These are phyloP conservation scores for Trametes cinnabarina DNA, from an alignment of 768 basidiomycete species.

Conservation along the genomic window DNA sequence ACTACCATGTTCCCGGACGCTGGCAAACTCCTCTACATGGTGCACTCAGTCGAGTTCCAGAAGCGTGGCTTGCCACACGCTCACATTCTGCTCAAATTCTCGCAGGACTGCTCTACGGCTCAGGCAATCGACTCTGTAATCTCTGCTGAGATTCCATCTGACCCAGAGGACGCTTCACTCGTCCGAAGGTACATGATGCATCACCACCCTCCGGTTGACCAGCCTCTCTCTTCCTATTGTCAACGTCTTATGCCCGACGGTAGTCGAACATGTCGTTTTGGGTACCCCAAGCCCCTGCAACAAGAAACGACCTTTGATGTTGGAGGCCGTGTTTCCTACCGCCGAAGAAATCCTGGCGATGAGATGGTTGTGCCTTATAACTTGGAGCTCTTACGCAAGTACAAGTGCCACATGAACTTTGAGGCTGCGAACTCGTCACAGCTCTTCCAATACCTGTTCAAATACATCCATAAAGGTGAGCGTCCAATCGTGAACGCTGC, in stretches of 20 bases:
- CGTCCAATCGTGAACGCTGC: no score
- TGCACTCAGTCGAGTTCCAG: constrained; percentile 41
- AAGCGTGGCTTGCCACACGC: constrained; percentile 42
- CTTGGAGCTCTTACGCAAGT: no score
- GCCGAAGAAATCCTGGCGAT: constrained; percentile 9
- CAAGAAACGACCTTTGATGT: constrained; percentile 29
- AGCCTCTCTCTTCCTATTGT: constrained; percentile 23
- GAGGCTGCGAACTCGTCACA: no score
- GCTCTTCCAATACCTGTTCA: no score
- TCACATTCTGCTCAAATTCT: constrained; percentile 39
- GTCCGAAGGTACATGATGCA: constrained; percentile 37
- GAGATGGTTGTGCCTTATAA: no score
- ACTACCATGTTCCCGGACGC: constrained; percentile 31
- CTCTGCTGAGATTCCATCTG: constrained; percentile 34
- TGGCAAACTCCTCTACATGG: constrained; percentile 31
- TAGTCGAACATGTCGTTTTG: constrained; percentile 22
- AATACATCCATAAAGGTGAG: no score
- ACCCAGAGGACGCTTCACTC: constrained; percentile 25
- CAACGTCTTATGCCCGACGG: constrained; percentile 22
- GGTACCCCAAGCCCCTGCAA: constrained; percentile 22
- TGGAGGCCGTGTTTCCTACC: constrained; percentile 31
- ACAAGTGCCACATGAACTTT: no score
- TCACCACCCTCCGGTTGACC: constrained; percentile 24
- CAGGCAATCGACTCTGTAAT: constrained; percentile 33
- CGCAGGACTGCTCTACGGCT: constrained; percentile 21